Conservation (phyloP, 2,329 filamentous ascomycete genomes). For the Nigrospora oryzae region DNA sequence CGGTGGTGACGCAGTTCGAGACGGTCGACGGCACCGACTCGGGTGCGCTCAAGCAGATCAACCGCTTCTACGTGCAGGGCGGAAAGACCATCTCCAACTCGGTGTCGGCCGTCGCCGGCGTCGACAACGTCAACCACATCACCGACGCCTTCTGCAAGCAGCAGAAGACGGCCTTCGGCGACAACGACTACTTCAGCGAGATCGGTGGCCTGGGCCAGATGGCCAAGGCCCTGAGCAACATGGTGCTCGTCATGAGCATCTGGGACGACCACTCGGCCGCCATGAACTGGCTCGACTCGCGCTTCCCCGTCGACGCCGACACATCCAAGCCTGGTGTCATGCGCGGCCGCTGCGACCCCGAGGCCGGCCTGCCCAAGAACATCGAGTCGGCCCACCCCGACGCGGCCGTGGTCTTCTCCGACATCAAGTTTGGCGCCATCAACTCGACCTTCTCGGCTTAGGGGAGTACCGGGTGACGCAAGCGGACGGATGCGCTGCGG, state of each 20-base stretch:
- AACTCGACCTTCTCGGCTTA: slow-evolving; percentile 35
- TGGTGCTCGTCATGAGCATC: slow-evolving; percentile 41
- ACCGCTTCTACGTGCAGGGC: slow-evolving; percentile 2
- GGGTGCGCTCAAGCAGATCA: slow-evolving; percentile 1
- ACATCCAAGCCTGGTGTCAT: slow-evolving; percentile 35
- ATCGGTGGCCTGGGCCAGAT: slow-evolving; percentile 53
- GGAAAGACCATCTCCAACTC: neutral
- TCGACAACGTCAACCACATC: slow-evolving; percentile 35
- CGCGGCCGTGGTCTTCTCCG: slow-evolving; percentile 47
- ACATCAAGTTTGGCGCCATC: slow-evolving; percentile 51
- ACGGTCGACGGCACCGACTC: neutral
- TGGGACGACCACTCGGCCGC: slow-evolving; percentile 60
- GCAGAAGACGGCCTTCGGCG: slow-evolving; percentile 50
- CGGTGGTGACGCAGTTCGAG: slow-evolving; percentile 14
- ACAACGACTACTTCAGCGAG: slow-evolving; percentile 40
- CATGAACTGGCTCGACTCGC: slow-evolving; percentile 70
- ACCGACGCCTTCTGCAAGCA: slow-evolving; percentile 48
- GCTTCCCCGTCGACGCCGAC: slow-evolving; percentile 40
- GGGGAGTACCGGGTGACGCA: too few species aligned
- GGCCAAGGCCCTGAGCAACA: slow-evolving; percentile 33
- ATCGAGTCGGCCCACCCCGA: slow-evolving; percentile 37
- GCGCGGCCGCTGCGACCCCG: slow-evolving; percentile 45
- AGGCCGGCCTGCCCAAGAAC: slow-evolving; percentile 40
- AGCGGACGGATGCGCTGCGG: too few species aligned
- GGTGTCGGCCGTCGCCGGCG: neutral